Evolutionary conservation across 2,329 filamentous ascomycete species (phyloP), one percentile per base, ranked within the genome.

Genomic region (Ceratocystis cubensis): DNA sequence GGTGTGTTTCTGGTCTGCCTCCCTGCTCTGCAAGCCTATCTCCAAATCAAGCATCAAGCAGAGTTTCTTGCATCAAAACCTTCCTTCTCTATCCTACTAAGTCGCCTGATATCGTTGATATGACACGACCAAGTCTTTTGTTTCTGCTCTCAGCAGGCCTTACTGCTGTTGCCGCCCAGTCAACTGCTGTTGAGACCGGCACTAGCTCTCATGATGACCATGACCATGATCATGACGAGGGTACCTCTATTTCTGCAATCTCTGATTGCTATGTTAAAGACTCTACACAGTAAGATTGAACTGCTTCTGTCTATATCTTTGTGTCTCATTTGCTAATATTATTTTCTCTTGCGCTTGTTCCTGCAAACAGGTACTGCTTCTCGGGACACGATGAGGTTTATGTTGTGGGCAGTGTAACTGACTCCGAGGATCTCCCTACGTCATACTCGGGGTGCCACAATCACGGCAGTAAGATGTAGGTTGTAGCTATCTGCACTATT

Each of bases 381-480:
- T 76, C 75, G 41, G 76, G 75, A 61, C 72, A 73, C 10, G 74
- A 74, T 0, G 78, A 80, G 71, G 80, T 77, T 65, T 70, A 74
- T 41, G 74, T 80, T 25, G 74, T 77, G 57, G 75, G 77, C 2
- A 78, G 79, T 8, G 76, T 77, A 3, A 87, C 82, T 2, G 79
- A 78, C 17, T 84, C 81, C 1, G 78, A 79, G 57, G 80, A 81
- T 61, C 74, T 84, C 17, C 84, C 86, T 1, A 76, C 84, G 0
- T 75, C 81, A 64, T 88, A 84, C 71, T 88, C 85, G 0, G 83
- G 75, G 65, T 89, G 88, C 72, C 86, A 89, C 72, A 71, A 75
- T 0, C 86, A 89, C 73, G 85, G 77, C 17, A 71, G 73, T 2
- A 78, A 84, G 61, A 79, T 78, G 84, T 88, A 76, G 5, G 65